Base-by-base conservation (phyloP, 2,329 filamentous ascomycete species). In the Cryphonectria radicalis region DNA sequence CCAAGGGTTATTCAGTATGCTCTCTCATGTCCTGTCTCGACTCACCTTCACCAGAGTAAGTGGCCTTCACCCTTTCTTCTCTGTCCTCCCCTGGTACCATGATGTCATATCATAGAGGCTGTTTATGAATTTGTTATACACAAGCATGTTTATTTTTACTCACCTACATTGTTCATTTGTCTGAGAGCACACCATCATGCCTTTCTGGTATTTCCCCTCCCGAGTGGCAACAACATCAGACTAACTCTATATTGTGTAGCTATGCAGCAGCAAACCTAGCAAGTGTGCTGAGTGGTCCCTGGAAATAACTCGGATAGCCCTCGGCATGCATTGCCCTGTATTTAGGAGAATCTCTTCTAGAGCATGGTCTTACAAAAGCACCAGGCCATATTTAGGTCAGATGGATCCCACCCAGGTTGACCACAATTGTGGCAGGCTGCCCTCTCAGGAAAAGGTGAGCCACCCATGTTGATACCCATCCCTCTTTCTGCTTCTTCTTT, bases 21-120 rank as follows among this genome's bases (percentile, higher is more conserved):
- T 32, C 13, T n/a, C 2, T 5, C 43, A 22, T 32, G 14, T 59
- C 25, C 55, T 28, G 19, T 8, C 17, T 50, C 46, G 19, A 8
- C 46, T 50, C 46, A 17, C 37, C 46, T 55, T n/a, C 19, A 19
- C 10, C 37, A 64, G 13, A 35, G 70, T 60, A 66, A 64, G 43
- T 72, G 57, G 13, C 25, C 35, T 43, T 73, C 68, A 53, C 3
- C 25, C 13, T 32, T 3, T 7, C 22, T 37, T 5, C 37, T 59
- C 28, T 14, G 1, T 14, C 59, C 11, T 43, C 63, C 32, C 42
- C 25, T 46, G 6, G 17, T 59, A 60, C 53, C 68, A 79, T 79
- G 78, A 80, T 80, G 78, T 80, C 43, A 73, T 76, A 59, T 71
- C 76, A 77, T 75, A 77, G 79, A 81, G 78, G 79, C 79, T 81